Evolutionary conservation across 2,329 filamentous ascomycete species (phyloP).

Genomic region (Neophaeococcomyces mojaviensis): DNA sequence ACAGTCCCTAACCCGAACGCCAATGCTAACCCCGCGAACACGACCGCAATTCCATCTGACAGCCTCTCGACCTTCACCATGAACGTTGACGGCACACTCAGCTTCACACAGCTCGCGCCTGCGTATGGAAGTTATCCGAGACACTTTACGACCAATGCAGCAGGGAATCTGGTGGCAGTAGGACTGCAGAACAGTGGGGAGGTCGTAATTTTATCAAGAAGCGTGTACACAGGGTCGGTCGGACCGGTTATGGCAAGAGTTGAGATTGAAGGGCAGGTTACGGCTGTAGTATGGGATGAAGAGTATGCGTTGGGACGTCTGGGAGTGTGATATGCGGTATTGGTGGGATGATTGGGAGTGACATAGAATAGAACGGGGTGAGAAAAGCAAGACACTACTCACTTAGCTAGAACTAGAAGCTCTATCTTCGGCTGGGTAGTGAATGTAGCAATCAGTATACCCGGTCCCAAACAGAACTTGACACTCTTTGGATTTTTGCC

Average conservation of each 20-base stretch:
- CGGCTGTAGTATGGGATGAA: constrained; percentile 30
- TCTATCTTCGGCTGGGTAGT: too few species aligned
- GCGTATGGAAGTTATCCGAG: constrained; percentile 59
- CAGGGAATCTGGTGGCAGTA: constrained; percentile 58
- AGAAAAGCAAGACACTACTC: too few species aligned
- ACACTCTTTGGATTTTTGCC: too few species aligned
- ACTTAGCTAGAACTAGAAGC: too few species aligned
- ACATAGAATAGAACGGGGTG: too few species aligned
- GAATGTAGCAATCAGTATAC: too few species aligned
- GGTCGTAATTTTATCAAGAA: constrained; percentile 55
- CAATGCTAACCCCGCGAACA: not conserved
- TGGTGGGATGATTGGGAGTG: too few species aligned
- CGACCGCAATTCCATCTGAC: constrained; percentile 33
- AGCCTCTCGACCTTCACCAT: constrained; percentile 58
- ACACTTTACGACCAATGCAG: constrained; percentile 59
- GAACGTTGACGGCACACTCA: constrained; percentile 49
- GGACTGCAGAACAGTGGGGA: constrained; percentile 55
- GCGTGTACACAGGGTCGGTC: constrained; percentile 53
- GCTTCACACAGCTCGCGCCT: constrained; percentile 50
- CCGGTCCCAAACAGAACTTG: too few species aligned
- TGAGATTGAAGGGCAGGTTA: constrained; percentile 27
- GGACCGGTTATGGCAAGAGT: constrained; percentile 38
- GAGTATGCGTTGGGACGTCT: not conserved
- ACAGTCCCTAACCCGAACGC: constrained; percentile 3
- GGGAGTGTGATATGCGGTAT: not conserved